Evolutionary conservation across 2,329 filamentous ascomycete genomes (phyloP), one percentile per base, ranked within the genome.

Genomic region (Exophiala lecanii-corni): DNA sequence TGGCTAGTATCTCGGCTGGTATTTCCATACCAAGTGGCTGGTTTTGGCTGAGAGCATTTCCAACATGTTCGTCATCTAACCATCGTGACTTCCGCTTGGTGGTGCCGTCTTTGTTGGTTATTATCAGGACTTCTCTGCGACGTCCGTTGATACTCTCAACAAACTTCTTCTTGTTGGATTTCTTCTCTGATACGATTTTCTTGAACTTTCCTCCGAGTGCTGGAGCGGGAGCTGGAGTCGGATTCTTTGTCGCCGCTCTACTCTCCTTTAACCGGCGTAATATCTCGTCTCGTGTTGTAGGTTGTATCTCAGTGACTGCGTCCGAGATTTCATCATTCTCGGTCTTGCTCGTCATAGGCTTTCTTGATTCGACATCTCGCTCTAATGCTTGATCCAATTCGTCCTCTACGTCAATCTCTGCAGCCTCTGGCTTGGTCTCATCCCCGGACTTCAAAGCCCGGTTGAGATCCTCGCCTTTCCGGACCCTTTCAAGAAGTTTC

Each of bases 41-140:
- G 2, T 61, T 62, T 43, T 66, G 61, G 47, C 73, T 70, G 39
- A 70, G 59, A 9, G 69, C 17, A 2, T 21, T 7, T 9, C 21
- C 26, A 18, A 42, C 36, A 15, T 44, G 47, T 32, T 49, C 54
- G 9, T 33, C 66, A 55, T 63, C 64, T 34, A 73, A 60, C 65
- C 78, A 81, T 48, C 74, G 68, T 13, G 78, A 68, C 58, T 80
- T 82, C 48, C 75, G 69, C 61, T 82, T 83, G 39, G 76, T 73
- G 30, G 75, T 78, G 10, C 79, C 79, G 41, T 81, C 68, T 15
- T 72, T 70, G 49, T 79, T 76, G 5, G 74, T 75, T 12, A 75
- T 73, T 26, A 79, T 71, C 10, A 82, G 62, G 2, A 82, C 71
- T 53, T 82, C 78, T 36, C 76, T 68, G 12, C 68, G 41, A 60